Percentiles rank a stretch among this genome's conserved stretches.
Conservation (phyloP, 2,329 filamentous ascomycete species). For the Cladosporium sp. region DNA sequence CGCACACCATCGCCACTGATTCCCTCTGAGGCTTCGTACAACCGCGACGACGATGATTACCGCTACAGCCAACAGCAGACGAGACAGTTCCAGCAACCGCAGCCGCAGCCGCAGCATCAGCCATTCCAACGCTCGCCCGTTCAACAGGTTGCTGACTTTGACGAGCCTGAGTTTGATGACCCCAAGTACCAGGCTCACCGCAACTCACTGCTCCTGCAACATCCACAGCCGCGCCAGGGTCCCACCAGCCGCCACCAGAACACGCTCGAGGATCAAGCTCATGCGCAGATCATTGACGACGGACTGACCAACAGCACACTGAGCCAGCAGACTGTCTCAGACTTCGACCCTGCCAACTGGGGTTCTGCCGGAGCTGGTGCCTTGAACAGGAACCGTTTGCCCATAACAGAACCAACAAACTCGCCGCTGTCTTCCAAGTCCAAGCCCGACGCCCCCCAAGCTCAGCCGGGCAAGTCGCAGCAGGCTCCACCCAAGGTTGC, state of each 20-base stretch:
- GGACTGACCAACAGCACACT: constrained; percentile 37
- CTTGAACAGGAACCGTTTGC: constrained; percentile 34
- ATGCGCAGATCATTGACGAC: constrained; percentile 57
- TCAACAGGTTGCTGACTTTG: constrained; percentile 29
- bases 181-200: constrained; percentile 81
- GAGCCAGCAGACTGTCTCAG: constrained; percentile 36
- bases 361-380: constrained; percentile 42
- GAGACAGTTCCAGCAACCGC: constrained; percentile 21
- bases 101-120: constrained; percentile 19
- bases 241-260: constrained; percentile 73
- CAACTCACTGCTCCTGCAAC: constrained; percentile 76
- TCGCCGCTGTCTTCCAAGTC: constrained; percentile 51
- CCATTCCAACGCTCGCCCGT: constrained; percentile 25
- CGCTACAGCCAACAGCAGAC: constrained; percentile 3
- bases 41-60: constrained; percentile 25
- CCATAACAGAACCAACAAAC: constrained; percentile 28
- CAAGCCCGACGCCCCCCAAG: constrained; percentile 56
- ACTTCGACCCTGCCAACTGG: constrained; percentile 50
- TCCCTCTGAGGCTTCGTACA: constrained; percentile 51
- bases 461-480: constrained; percentile 19
- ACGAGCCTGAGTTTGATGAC: constrained; percentile 49
- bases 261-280: constrained; percentile 70
- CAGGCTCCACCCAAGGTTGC: constrained; percentile 27
- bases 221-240: constrained; percentile 74
- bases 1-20: constrained; percentile 55